A percentile compares a stretch with the other conserved stretches of the same genome.
Evolutionary conservation across 805 yeast genomes (phyloP).

Genomic region (Candida quercuum): DNA sequence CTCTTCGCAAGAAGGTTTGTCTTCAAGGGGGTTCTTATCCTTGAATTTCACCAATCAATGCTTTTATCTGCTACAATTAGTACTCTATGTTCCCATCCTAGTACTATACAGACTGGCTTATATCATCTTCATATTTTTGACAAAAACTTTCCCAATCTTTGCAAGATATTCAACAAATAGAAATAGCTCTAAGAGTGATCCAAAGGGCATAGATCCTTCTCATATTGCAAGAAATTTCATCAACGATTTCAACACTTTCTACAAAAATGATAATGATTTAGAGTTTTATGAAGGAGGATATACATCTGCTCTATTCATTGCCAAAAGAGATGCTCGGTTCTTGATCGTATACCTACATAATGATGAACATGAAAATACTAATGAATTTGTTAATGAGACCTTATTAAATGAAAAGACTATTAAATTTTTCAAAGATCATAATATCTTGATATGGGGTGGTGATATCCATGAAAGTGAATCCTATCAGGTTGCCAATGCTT

Average conservation of each 20-base stretch:
- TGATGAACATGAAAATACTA: slow-evolving; percentile 60
- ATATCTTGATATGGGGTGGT: slow-evolving; percentile 82
- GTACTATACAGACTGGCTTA: slow-evolving; percentile 25
- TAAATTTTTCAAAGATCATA: slow-evolving; percentile 39
- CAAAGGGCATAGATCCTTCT: slow-evolving; percentile 41
- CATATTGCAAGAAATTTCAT: slow-evolving; percentile 48
- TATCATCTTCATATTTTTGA: slow-evolving; percentile 21
- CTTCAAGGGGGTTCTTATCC: slow-evolving; percentile 5
- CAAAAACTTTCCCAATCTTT: slow-evolving; percentile 31
- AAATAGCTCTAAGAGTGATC: slow-evolving; percentile 29
- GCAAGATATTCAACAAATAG: slow-evolving; percentile 33
- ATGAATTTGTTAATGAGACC: slow-evolving; percentile 46
- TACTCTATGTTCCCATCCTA: slow-evolving; percentile 29
- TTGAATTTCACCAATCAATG: slow-evolving; percentile 23
- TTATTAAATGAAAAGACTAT: slow-evolving; percentile 47
- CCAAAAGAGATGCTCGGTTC: slow-evolving; percentile 67
- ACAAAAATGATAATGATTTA: slow-evolving; percentile 18
- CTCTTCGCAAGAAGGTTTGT: slow-evolving; percentile 14
- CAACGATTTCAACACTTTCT: slow-evolving; percentile 44
- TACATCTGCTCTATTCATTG: slow-evolving; percentile 67
- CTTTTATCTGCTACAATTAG: slow-evolving; percentile 23
- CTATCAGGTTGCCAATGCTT: slow-evolving; percentile 71
- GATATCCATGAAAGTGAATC: slow-evolving; percentile 78
- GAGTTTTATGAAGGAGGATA: slow-evolving; percentile 68
- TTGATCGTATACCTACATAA: slow-evolving; percentile 70